These are phyloP conservation scores for Babesia gibsoni DNA, from an alignment of 169 alveolate species.

Conservation along the genomic window DNA sequence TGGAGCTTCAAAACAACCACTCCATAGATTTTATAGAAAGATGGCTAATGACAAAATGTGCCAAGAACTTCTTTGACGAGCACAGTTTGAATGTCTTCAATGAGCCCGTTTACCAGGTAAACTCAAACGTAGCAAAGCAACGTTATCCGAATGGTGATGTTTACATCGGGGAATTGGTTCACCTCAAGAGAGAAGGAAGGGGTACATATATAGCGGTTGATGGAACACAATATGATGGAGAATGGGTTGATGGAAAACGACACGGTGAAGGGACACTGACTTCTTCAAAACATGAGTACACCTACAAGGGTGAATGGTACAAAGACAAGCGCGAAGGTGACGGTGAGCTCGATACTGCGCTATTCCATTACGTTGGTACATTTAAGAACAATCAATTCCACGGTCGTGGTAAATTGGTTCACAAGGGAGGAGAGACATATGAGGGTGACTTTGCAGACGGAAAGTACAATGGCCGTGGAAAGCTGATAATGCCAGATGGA, in stretches of 20 bases:
- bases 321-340: constrained; percentile 43
- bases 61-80: constrained; percentile 27
- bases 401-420: constrained; percentile 27
- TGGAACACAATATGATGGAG: constrained; percentile 59
- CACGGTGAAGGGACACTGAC: constrained; percentile 55
- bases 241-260: constrained; percentile 49
- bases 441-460: constrained; percentile 62
- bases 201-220: constrained; percentile 50
- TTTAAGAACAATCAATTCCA: constrained; percentile 48
- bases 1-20: constrained; percentile 56
- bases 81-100: constrained; percentile 38
- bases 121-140: constrained; percentile 27
- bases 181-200: constrained; percentile 48
- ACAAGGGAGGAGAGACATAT: constrained; percentile 22
- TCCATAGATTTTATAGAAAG: constrained; percentile 47
- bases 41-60: constrained; percentile 38
- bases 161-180: constrained; percentile 42
- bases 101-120: constrained; percentile 31
- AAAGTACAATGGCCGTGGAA: constrained; percentile 54
- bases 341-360: constrained; percentile 41
- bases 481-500: constrained; percentile 48
- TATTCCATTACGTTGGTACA: constrained; percentile 27
- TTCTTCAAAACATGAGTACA: constrained; percentile 24
- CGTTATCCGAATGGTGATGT: constrained; percentile 61
- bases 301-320: constrained; percentile 47